phyloP scores from a whole-genome alignment of 1,284 basidiomycete species.

The Puccinia coronata region DNA sequence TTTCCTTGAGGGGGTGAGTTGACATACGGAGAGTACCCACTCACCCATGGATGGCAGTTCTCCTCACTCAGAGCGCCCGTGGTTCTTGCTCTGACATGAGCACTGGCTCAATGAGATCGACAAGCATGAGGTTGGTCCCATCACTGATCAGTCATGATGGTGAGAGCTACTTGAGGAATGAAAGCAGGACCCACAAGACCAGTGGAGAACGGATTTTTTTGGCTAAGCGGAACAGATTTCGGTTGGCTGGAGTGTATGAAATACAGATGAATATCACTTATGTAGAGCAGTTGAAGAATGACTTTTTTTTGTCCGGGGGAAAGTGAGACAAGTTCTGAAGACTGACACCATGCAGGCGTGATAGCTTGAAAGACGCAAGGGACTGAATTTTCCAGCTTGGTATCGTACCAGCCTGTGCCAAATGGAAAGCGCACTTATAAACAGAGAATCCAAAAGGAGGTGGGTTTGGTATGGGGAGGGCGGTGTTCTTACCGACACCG shows the following conservation, averaged over 20 bases:
- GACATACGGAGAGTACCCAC: not conserved
- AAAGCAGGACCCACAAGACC: slow-evolving; percentile 70
- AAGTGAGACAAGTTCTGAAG: not conserved
- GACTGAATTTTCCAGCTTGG: slow-evolving; percentile 67
- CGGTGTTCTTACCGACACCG: slow-evolving; percentile 75
- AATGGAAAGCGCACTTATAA: no score
- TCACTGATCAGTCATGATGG: no score
- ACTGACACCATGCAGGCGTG: slow-evolving; percentile 51
- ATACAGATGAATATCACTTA: not conserved
- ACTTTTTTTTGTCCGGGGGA: not conserved
- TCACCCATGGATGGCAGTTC: slow-evolving; percentile 89
- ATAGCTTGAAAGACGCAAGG: slow-evolving; percentile 54
- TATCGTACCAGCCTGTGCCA: slow-evolving; percentile 76
- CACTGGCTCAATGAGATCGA: slow-evolving; percentile 64
- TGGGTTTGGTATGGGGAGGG: slow-evolving; percentile 53
- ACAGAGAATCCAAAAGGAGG: no score
- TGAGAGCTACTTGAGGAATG: no score
- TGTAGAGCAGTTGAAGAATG: no score
- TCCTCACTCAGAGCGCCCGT: slow-evolving; percentile 81
- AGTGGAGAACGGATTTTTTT: slow-evolving; percentile 93
- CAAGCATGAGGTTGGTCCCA: no score
- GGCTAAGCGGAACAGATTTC: slow-evolving; percentile 80
- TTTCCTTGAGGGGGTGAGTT: no score
- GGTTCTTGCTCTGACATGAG: slow-evolving; percentile 78
- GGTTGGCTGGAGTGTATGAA: slow-evolving; percentile 77